phyloP scores from a whole-genome alignment of 2,329 filamentous ascomycete species.

The Lomentospora prolificans region DNA sequence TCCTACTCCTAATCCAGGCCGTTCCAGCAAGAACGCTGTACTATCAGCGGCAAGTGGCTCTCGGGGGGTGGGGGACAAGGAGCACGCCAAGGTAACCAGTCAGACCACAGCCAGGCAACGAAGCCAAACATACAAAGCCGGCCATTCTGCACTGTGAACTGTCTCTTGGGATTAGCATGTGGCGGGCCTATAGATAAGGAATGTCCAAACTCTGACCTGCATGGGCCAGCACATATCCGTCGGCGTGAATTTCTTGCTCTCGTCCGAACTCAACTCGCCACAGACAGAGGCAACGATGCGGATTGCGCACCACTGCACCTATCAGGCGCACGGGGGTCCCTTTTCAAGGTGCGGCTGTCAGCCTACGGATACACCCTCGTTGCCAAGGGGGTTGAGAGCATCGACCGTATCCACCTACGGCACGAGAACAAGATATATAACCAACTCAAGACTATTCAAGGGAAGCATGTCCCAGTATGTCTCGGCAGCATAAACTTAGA shows the following conservation, averaged over 20 bases:
- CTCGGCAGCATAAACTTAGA: slow-evolving; percentile 21
- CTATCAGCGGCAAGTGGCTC: too few species aligned
- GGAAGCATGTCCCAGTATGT: slow-evolving; percentile 23
- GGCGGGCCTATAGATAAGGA: slow-evolving; percentile 16
- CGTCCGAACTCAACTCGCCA: slow-evolving; percentile 18
- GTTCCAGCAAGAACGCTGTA: too few species aligned
- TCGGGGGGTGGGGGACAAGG: too few species aligned
- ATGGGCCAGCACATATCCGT: slow-evolving; percentile 18
- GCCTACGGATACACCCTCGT: slow-evolving; percentile 27
- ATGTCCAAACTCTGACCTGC: slow-evolving; percentile 19
- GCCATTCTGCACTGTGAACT: slow-evolving; percentile 20
- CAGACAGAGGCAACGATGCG: slow-evolving; percentile 20
- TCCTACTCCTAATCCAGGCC: too few species aligned
- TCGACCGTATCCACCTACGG: slow-evolving; percentile 14
- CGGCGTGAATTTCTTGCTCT: slow-evolving; percentile 18
- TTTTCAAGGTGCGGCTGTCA: slow-evolving; percentile 27
- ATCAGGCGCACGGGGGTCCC: slow-evolving; percentile 18
- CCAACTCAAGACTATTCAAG: slow-evolving; percentile 20
- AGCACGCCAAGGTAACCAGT: slow-evolving; percentile 8
- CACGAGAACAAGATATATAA: slow-evolving; percentile 23
- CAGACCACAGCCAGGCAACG: slow-evolving; percentile 5
- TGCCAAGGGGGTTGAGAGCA: slow-evolving; percentile 25
- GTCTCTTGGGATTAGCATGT: slow-evolving; percentile 17
- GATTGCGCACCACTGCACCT: slow-evolving; percentile 20
- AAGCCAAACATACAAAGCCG: slow-evolving; percentile 15